Evolutionary conservation across 2,329 filamentous ascomycete genomes (phyloP), one percentile per base, ranked within the genome.

Genomic region (Thyridium curvatum): DNA sequence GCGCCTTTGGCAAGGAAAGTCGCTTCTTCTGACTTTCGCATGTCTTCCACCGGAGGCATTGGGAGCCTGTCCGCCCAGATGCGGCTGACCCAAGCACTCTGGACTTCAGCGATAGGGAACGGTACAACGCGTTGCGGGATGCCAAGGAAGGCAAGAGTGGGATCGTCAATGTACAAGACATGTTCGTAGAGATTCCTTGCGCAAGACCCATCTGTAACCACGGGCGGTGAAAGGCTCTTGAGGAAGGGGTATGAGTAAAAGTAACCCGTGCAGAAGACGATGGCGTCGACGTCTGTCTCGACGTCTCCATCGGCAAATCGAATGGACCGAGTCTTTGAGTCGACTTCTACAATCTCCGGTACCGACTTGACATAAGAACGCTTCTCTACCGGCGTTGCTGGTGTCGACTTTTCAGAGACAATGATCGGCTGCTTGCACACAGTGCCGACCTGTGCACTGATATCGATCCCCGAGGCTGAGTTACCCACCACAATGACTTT

Each of bases 251-350:
- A 77, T 0, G 77, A 77, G 58, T 85, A 86, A 44, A 84, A 71
- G 53, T 86, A 87, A 2, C 83, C 83, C 0, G 83, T 86, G 50
- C 79, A 83, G 54, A 84, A 86, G 4, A 86, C 55, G 4, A 86
- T 60, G 0, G 71, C 67, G 48, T 86, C 82, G 28, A 86, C 62
- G 3, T 61, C 56, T 2, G 37, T n/a, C 49, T 80, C 79, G 6
- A 74, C 51, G 0, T 60, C 63, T 1, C 79, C 80, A 50, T 84
- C 69, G 35, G 66, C 63, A 41, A 86, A 84, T n/a, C 66, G 59
- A 0, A 88, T 40, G 68, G 56, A n/a, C 62, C 65, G 17, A 64
- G 70, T 44, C 66, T 65, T 50, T 0, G 58, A 51, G 26, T 53
- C 59, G 44, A 54, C 75, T 53, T 50, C 72, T 2, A 65, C 61